These are phyloP conservation scores for Pythium scleroteichum DNA, from an alignment of 352 stramenopile genomes.

Conservation along the genomic window DNA sequence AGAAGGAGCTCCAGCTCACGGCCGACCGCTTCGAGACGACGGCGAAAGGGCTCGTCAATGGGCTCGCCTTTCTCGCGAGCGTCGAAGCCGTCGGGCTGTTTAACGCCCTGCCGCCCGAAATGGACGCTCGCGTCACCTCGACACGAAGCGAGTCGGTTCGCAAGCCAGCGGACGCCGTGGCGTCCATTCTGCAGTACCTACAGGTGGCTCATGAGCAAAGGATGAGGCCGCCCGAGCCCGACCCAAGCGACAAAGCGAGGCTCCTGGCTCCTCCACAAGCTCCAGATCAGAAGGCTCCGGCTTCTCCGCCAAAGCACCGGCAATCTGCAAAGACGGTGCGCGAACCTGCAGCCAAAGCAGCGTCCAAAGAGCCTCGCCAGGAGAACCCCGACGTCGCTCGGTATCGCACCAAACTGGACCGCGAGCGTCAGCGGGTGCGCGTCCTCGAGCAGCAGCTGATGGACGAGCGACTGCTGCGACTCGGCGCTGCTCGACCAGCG, in stretches of 20 bases:
- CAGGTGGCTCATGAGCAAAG: conserved; percentile 37
- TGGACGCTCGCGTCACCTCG: neutral
- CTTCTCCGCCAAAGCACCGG: neutral
- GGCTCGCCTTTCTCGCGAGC: conserved; percentile 15
- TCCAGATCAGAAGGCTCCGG: neutral
- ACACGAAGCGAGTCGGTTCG: conserved; percentile 18
- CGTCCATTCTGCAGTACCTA: conserved; percentile 56
- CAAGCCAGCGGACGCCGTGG: conserved; percentile 37
- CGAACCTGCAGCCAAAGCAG: neutral
- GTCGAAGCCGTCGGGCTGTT: conserved; percentile 25
- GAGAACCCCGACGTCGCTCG: conserved; percentile 2
- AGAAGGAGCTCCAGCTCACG: conserved; percentile 22
- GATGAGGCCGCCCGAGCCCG: neutral
- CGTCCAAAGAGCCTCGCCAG: neutral
- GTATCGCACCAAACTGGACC: conserved; percentile 23
- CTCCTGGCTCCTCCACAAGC: too few species aligned
- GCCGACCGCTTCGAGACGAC: conserved; percentile 8
- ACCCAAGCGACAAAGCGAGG: too few species aligned
- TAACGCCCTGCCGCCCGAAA: conserved; percentile 6
- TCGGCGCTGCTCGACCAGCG: conserved; percentile 18
- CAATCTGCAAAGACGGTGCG: conserved; percentile 14
- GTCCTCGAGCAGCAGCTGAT: conserved; percentile 69
- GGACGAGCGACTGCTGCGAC: conserved; percentile 50
- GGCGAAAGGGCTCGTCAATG: conserved; percentile 11
- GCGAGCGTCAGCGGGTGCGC: conserved; percentile 54